These are phyloP conservation scores for Ceratonia siliqua DNA, from an alignment of 306 rosid species.

Conservation along the genomic window DNA sequence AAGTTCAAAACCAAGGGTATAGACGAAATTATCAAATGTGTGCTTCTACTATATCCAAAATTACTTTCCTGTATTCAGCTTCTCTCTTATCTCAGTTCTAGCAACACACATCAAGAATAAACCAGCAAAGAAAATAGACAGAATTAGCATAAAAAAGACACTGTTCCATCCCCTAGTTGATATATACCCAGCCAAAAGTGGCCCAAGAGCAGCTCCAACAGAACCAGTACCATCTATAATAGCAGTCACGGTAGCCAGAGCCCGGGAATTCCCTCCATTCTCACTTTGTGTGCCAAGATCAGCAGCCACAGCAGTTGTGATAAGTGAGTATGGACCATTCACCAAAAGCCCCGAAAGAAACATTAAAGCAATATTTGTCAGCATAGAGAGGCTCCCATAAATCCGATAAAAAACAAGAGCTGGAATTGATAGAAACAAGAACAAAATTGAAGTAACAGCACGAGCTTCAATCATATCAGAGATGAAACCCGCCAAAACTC, in stretches of 20 bases:
- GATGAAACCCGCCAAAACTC: slow-evolving; percentile 78
- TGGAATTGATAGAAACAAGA: slow-evolving; percentile 56
- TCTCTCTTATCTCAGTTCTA: slow-evolving; percentile 48
- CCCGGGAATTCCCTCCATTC: slow-evolving; percentile 43
- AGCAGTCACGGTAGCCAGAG: slow-evolving; percentile 71
- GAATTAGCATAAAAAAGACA: slow-evolving; percentile 55
- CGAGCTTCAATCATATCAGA: slow-evolving; percentile 89
- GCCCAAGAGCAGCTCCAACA: slow-evolving; percentile 67
- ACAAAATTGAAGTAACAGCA: slow-evolving; percentile 72
- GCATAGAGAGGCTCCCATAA: slow-evolving; percentile 76
- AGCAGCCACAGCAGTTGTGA: slow-evolving; percentile 90
- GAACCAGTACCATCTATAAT: slow-evolving; percentile 77
- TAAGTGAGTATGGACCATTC: slow-evolving; percentile 78
- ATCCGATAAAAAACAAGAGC: slow-evolving; percentile 50
- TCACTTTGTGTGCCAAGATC: slow-evolving; percentile 65
- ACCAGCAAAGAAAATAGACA: slow-evolving; percentile 49
- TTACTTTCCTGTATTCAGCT: slow-evolving; percentile 43
- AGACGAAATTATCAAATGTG: slow-evolving; percentile 12
- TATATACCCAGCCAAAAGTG: slow-evolving; percentile 63
- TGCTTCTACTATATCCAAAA: slow-evolving; percentile 32
- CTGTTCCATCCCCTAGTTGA: slow-evolving; percentile 62
- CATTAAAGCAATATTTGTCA: slow-evolving; percentile 64
- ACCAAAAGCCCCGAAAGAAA: slow-evolving; percentile 64
- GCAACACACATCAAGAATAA: slow-evolving; percentile 50
- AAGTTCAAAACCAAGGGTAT: slow-evolving; percentile 15